phyloP scores from a whole-genome alignment of 2,329 filamentous ascomycete species.

The Aspergillus ruber region DNA sequence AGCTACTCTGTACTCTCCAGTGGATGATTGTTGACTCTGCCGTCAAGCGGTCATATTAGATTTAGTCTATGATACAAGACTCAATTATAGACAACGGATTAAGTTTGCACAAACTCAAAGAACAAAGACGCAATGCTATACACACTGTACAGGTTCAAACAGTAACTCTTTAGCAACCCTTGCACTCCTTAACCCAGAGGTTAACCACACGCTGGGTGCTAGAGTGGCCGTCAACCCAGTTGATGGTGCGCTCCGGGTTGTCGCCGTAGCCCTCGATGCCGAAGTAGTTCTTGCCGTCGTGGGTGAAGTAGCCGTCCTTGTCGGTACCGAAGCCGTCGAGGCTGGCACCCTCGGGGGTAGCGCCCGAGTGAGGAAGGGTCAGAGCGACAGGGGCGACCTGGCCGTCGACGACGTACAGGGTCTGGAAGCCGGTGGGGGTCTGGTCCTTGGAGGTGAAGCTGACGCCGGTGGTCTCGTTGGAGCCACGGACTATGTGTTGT shows the following conservation, averaged over 20 bases:
- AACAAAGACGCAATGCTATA: not conserved
- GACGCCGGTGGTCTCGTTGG: constrained; percentile 16
- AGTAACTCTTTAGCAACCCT: constrained; percentile 9
- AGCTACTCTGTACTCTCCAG: too few relatives aligned
- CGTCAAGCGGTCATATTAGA: too few relatives aligned
- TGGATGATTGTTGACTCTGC: too few relatives aligned
- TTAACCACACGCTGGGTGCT: constrained; percentile 12
- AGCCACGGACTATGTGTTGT: not conserved
- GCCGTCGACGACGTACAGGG: constrained; percentile 21
- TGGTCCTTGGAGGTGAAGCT: constrained; percentile 17
- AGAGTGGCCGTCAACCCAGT: constrained; percentile 21
- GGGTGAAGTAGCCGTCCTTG: constrained; percentile 20
- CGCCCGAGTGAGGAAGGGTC: constrained; percentile 23
- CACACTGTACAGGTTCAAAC: not conserved
- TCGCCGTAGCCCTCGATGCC: constrained; percentile 19
- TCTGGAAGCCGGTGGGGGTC: constrained; percentile 23
- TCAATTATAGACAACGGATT: not conserved
- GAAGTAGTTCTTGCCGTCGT: constrained; percentile 20
- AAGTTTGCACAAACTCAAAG: not conserved
- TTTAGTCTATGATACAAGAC: not conserved
- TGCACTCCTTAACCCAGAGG: constrained; percentile 22
- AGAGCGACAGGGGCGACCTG: constrained; percentile 14
- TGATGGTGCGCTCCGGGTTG: constrained; percentile 15
- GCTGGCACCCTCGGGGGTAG: constrained; percentile 17
- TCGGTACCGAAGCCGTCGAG: constrained; percentile 19